Evolutionary conservation across 768 basidiomycete species (phyloP), one percentile per base, ranked within the genome.

Genomic region (Xerocomus spinulosus): DNA sequence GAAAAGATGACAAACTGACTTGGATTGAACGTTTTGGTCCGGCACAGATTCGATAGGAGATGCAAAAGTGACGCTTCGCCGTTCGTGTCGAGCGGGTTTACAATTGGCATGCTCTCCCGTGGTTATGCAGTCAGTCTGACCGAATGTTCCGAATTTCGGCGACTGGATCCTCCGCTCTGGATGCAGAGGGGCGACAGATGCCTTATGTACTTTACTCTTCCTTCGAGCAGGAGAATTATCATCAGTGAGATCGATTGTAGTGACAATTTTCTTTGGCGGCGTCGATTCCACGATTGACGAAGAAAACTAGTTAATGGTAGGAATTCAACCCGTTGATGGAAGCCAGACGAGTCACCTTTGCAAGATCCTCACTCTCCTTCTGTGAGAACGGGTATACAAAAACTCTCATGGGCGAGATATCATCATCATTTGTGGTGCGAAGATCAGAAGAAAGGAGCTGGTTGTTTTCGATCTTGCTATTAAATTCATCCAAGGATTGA

Each of bases 201-300:
- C 13, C 40, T 46, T 34, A 25, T 39, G 44, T 17, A 12, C 5
- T 12, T 15, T 21, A n/a, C 9, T 35, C 17, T 43, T 44, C 38
- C 38, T 50, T 35, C 39, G 56, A 24, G 41, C 49, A 9, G 67
- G 68, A 23, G 63, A 51, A 4, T 47, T 48, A 35, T 71, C 68
- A 17, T 58, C 50, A n/a, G 73, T 77, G 46, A 78, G 65, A 58
- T 80, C 78, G 48, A 78, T n/a, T n/a, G n/a, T 71, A 35, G 69
- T 74, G 8, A 66, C 54, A 18, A 52, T 50, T 35, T 70, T 53
- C 18, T 46, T 51, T 54, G 42, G 46, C 28, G 59, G 58, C 21
- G 54, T 56, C 24, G 53, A 52, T 35, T 52, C 43, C 44, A 35
- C 15, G 14, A 46, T 41, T 21, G 41, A 42, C 26, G 21, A 21